phyloP scores from a whole-genome alignment of 306 rosid genomes.

The Ormosia semicastrata region DNA sequence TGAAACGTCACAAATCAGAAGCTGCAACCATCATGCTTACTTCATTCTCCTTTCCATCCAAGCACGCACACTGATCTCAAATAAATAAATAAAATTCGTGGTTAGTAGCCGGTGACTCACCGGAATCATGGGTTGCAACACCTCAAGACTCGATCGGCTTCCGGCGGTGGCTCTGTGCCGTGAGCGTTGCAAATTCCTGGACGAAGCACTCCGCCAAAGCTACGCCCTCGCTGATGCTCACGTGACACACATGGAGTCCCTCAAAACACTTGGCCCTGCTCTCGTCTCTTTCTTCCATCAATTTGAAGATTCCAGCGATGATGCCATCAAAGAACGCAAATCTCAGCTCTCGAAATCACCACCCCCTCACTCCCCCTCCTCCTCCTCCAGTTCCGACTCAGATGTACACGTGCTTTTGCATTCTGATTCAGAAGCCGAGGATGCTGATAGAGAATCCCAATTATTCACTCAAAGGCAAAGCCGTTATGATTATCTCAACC shows the following conservation, averaged over 20 bases:
- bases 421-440: slow-evolving; percentile 42
- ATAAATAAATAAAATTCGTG: too few relatives aligned
- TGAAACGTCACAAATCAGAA: neutral
- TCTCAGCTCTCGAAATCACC: neutral
- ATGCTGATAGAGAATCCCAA: slow-evolving; percentile 27
- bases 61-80: neutral
- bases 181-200: slow-evolving; percentile 73
- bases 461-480: neutral
- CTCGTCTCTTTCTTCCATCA: slow-evolving; percentile 57
- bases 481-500: slow-evolving; percentile 21
- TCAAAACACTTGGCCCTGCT: slow-evolving; percentile 54
- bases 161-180: slow-evolving; percentile 86
- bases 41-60: neutral
- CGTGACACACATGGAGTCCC: slow-evolving; percentile 63
- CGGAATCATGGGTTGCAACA: slow-evolving; percentile 67
- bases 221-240: slow-evolving; percentile 75
- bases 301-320: neutral
- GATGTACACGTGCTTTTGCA: slow-evolving; percentile 29
- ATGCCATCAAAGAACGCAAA: neutral
- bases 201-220: slow-evolving; percentile 64
- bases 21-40: neutral
- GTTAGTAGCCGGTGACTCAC: neutral
- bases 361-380: slow-evolving; percentile 27
- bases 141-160: slow-evolving; percentile 60
- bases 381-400: slow-evolving; percentile 38